Evolutionary conservation across 1,139 yeast species (phyloP), one percentile per base, ranked within the genome.

Genomic region (Kodamaea derodonti): DNA sequence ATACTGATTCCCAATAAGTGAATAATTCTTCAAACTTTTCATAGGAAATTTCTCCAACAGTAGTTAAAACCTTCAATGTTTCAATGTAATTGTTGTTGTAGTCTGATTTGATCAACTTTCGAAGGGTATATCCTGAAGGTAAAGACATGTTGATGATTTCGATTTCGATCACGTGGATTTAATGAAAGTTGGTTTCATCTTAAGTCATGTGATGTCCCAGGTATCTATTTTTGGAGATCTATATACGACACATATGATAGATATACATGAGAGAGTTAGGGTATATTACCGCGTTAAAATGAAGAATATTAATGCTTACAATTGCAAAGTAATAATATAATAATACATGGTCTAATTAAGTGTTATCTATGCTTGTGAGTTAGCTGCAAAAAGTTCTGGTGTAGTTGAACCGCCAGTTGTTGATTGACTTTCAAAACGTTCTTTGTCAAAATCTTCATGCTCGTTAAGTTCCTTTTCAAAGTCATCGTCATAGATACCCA

Each of bases 31-130:
- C 51, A 50, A 79, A 83, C 34, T 65, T 53, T 6, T 52, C 53
- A 20, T 51, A 41, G 2, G 74, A 49, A 22, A 82, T 62, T 1
- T 72, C 67, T 0, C 90, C 94, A 3, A 83, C 88, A 0, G 78
- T 70, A 7, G 92, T 83, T 42, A 84, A 62, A 4, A 69, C 78
- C 22, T 60, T 54, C 32, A 83, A 60, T 0, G 80, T 72, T 11
- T 67, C 65, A 14, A 75, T 52, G 24, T 76, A 78, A 12, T 75
- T 72, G 30, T 65, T 60, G 29, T 58, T 46, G 49, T 64, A 73
- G 51, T 81, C 88, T 0, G 59, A 39, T 11, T 49, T 45, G 35
- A 62, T 51, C 14, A 79, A 53, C 29, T 68, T 56, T 54, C 88
- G 69, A 37, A 81, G 62, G 2, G 59, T 49, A 57, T 78, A 81